These are phyloP conservation scores for Pleurotus salmoneostramineus DNA, from an alignment of 768 basidiomycete species.

Conservation along the genomic window DNA sequence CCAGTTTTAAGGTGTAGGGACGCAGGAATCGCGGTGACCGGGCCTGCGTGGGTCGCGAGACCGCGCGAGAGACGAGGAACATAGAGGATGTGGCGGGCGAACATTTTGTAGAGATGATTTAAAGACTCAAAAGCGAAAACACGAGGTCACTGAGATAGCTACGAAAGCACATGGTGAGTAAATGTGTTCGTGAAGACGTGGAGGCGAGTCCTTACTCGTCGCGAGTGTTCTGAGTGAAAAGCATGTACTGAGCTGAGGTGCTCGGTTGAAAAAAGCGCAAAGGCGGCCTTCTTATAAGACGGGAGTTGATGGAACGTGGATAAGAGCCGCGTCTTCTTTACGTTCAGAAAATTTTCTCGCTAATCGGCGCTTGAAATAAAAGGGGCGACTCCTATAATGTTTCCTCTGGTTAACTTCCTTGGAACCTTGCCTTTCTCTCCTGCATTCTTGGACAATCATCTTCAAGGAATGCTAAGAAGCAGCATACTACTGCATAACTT, in stretches of 20 bases:
- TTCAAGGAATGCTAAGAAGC: no score
- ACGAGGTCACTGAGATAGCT: conserved; percentile 92
- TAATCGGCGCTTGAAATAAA: background rate
- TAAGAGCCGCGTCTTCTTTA: background rate
- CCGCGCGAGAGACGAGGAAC: conserved; percentile 45
- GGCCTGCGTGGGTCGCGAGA: conserved; percentile 63
- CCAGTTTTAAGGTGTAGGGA: conserved; percentile 91
- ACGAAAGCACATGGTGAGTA: conserved; percentile 8
- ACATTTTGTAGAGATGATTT: conserved; percentile 40
- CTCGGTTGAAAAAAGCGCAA: conserved; percentile 9
- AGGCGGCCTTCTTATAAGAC: background rate
- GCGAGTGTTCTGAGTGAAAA: conserved; percentile 82
- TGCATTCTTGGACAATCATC: no score
- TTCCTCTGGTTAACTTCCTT: no score
- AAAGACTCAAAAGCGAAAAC: conserved; percentile 61
- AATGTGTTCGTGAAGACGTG: conserved; percentile 18
- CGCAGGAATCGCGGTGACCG: conserved; percentile 58
- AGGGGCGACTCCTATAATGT: no score
- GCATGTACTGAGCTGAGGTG: conserved; percentile 47
- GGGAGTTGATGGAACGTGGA: background rate
- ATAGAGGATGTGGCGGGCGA: conserved; percentile 49
- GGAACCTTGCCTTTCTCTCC: no score
- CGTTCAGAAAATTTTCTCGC: background rate
- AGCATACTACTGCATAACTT: no score
- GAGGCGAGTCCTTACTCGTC: conserved; percentile 63